These are phyloP conservation scores for Gynostemma pentaphyllum DNA, from an alignment of 306 rosid species.

Conservation along the genomic window DNA sequence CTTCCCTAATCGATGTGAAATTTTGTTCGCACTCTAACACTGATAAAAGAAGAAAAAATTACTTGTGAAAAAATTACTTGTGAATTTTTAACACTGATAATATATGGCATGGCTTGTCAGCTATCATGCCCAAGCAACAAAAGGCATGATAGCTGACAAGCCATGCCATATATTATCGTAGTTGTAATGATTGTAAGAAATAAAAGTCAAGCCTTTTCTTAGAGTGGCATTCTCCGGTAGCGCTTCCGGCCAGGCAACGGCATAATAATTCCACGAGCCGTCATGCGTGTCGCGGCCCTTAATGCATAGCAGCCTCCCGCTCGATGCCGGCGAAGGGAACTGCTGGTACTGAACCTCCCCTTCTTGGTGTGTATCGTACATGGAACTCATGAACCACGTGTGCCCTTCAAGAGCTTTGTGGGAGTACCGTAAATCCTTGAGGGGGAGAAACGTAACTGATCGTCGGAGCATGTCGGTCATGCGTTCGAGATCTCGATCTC, in stretches of 20 bases:
- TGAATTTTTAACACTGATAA: too few species aligned
- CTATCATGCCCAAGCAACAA: slow-evolving; percentile 69
- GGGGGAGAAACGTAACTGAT: slow-evolving; percentile 53
- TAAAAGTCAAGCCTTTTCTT: slow-evolving; percentile 41
- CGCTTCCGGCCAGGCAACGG: slow-evolving; percentile 46
- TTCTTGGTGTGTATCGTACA: slow-evolving; percentile 34
- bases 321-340: slow-evolving; percentile 43
- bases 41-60: too few species aligned
- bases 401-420: slow-evolving; percentile 34
- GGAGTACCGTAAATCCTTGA: slow-evolving; percentile 44
- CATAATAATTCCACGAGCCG: slow-evolving; percentile 61
- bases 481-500: too few species aligned
- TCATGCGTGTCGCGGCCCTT: slow-evolving; percentile 46
- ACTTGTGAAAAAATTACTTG: too few species aligned
- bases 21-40: too few species aligned
- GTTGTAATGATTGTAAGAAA: slow-evolving; percentile 58
- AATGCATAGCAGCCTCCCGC: slow-evolving; percentile 36
- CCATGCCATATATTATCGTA: slow-evolving; percentile 63
- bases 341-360: slow-evolving; percentile 57
- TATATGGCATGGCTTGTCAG: too few species aligned
- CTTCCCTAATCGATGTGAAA: too few species aligned
- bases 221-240: slow-evolving; percentile 41
- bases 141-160: slow-evolving; percentile 39
- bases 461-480: slow-evolving; percentile 21
- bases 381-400: slow-evolving; percentile 75